Evolutionary conservation across 805 yeast genomes (phyloP).

Genomic region (Maudiozyma bulderi): DNA sequence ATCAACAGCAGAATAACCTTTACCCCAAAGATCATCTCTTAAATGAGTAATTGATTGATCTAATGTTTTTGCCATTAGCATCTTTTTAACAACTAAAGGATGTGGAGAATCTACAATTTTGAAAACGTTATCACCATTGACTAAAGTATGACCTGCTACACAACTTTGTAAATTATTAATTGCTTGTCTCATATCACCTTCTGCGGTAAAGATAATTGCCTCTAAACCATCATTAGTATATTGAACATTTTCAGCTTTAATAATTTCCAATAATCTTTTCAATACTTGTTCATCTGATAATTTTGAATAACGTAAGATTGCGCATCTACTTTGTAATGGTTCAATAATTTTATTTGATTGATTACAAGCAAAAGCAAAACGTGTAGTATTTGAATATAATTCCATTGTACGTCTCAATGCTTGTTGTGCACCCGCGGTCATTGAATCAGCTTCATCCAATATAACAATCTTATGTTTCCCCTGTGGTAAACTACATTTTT

Average conservation of each 20-base stretch:
- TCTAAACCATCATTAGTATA: conserved; percentile 84
- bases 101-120: conserved; percentile 95
- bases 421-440: conserved; percentile 96
- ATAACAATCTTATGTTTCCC: conserved; percentile 91
- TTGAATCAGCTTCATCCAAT: conserved; percentile 90
- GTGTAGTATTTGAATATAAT: conserved; percentile 84
- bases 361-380: conserved; percentile 98
- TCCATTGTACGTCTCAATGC: conserved; percentile 94
- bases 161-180: conserved; percentile 89
- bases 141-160: conserved; percentile 85
- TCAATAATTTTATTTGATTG: conserved; percentile 91
- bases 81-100: conserved; percentile 70
- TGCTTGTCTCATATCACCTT: conserved; percentile 99
- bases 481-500: conserved; percentile 74
- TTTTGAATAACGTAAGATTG: conserved; percentile 76
- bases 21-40: conserved; percentile 60
- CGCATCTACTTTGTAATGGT: conserved; percentile 93
- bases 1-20: conserved; percentile 90
- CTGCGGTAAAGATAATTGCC: conserved; percentile 89
- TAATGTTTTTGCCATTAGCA: conserved; percentile 47
- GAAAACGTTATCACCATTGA: conserved; percentile 87
- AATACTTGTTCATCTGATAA: conserved; percentile 79
- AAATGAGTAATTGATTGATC: conserved; percentile 60
- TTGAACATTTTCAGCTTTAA: conserved; percentile 59
- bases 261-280: conserved; percentile 61